Evolutionary conservation across 1,284 basidiomycete genomes (phyloP).

Genomic region (Apiotrichum montevideense): DNA sequence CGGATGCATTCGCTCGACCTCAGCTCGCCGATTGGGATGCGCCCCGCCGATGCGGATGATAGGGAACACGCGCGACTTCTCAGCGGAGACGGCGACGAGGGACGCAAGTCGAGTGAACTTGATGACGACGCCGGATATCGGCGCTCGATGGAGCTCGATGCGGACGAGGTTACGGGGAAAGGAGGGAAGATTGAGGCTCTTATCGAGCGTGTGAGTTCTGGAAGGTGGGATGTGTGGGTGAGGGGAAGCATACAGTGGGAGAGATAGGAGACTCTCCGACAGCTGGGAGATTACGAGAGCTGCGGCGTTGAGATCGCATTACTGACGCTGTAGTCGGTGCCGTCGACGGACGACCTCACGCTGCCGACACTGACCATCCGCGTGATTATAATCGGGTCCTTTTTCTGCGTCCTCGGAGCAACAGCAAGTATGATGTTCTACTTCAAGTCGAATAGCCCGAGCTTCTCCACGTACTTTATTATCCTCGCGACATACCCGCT

Average conservation of each 20-base stretch:
- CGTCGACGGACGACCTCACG: constrained; percentile 52
- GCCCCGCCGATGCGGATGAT: constrained; percentile 7
- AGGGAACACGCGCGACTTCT: constrained; percentile 8
- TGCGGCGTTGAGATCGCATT: too few relatives aligned
- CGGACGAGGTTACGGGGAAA: constrained; percentile 25
- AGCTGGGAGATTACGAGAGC: too few relatives aligned
- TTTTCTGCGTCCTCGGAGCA: constrained; percentile 53
- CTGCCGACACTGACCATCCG: constrained; percentile 52
- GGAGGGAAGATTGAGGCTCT: constrained; percentile 34
- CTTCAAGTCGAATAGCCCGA: constrained; percentile 50
- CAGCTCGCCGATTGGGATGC: not conserved
- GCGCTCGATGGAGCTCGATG: constrained; percentile 4
- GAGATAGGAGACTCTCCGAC: too few relatives aligned
- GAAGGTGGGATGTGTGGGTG: too few relatives aligned
- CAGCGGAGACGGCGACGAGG: not conserved
- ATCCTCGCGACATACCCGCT: constrained; percentile 51
- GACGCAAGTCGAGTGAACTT: not conserved
- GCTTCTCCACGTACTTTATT: constrained; percentile 54
- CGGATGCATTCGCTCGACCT: too few relatives aligned
- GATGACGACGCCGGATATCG: constrained; percentile 2
- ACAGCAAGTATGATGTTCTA: constrained; percentile 49
- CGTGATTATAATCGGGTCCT: constrained; percentile 50
- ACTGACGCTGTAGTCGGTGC: constrained; percentile 42
- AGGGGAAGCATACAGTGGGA: too few relatives aligned
- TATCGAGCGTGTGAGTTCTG: constrained; percentile 30